Evolutionary conservation across 805 yeast genomes (phyloP), one percentile per base, ranked within the genome.

Genomic region (Cyberlindnera xishuangbannaensis): DNA sequence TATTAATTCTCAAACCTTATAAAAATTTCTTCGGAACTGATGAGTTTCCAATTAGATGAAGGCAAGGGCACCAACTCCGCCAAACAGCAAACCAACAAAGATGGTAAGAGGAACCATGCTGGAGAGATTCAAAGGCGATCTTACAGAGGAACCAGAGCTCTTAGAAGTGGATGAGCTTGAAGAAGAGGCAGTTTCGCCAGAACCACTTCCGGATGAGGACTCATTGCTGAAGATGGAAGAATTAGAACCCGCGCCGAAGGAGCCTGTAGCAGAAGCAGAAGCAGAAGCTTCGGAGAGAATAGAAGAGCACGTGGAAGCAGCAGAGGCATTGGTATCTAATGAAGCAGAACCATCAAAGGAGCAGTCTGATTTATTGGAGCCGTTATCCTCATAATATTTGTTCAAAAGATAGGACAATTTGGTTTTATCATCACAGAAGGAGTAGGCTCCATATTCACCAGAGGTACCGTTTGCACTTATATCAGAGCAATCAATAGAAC

Each of bases 381-480:
- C 68, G 44, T 78, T 64, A 25, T 61, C 64, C 35, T 60, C 60
- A 60, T 81, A 83, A 67, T 83, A 83, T 42, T 59, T 58, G 66
- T 83, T 78, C 58, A 84, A 61, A 37, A 82, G 58, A 60, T 59
- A 83, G 35, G 80, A 73, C 48, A 84, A 68, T 64, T 80, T 76
- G 34, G 78, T 82, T 63, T 76, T 72, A 44, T 80, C 67, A 27
- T 74, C 66, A 60, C 95, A 85, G 72, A 65, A 80, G 2, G 87
- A 78, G 58, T 62, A 72, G n/a, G 73, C 69, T 47, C 95, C 95
- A 55, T 83, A 84, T 4, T 47, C 50, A 38, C 95, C 95, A 21
- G 58, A 51, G 25, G 70, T 59, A 44, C 82, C 88, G 61, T 83
- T 71, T 30, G 68, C 68, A 33, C 58, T 53, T 44, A 83, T 80